Evolutionary conservation across 1,139 yeast species (phyloP), one percentile per base, ranked within the genome.

Genomic region (Scheffersomyces segobiensis): DNA sequence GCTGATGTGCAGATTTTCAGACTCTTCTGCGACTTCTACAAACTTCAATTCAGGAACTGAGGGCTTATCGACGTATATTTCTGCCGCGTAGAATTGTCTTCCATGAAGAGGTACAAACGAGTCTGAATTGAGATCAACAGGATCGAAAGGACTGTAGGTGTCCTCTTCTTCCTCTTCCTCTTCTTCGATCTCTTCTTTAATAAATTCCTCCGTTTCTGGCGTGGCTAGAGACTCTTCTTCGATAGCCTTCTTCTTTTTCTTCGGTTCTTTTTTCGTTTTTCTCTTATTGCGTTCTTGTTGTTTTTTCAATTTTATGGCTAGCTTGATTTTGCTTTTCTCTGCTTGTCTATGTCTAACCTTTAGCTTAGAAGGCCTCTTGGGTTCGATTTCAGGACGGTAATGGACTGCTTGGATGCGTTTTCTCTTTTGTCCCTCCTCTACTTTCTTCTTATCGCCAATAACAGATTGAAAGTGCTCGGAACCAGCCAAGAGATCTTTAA

Each of bases 401-500:
- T 67, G 67, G 18, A 67, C 67, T 0, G 77, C 67, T 52, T 71
- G 72, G 21, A 66, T 66, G 48, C 81, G 64, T 57, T 68, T 70
- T 54, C 82, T 66, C 63, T 75, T 77, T 49, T 69, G 75, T 17
- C 81, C 80, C 19, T 64, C 67, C 57, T 70, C 69, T 12, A 79
- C 67, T 26, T 65, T 55, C 53, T 69, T 65, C 20, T 72, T 71
- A 58, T 78, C 75, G 20, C 82, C 83, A 2, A 76, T 72, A 17
- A 78, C 74, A 42, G 78, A 70, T 63, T 78, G 82, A 57, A 79
- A 79, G 62, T 77, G 76, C 12, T 69, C 70, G 0, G 81, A 57
- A 18, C 63, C 63, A 1, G 58, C 61, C 26, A 60, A 46, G 20
- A 62, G 55, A 18, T 52, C 49, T 3, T 51, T 39, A 3, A 59